Base-by-base conservation (phyloP, 495 filamentous ascomycete genomes). In the Xylaria nigripes region DNA sequence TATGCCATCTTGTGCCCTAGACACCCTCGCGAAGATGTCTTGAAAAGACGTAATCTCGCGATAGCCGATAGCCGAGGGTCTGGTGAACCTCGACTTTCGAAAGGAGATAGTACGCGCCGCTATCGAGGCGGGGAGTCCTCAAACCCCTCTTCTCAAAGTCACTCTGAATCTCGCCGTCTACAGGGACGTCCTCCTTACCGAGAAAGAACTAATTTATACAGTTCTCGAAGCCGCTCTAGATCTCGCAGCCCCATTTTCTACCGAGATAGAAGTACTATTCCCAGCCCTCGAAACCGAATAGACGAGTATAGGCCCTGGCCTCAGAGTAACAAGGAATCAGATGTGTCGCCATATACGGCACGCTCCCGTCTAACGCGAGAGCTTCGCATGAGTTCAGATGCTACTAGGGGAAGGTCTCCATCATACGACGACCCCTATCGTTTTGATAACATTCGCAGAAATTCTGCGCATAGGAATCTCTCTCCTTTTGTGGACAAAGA, bases 1-100 rank as follows among this genome's bases (percentile, higher is more conserved):
- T 70, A 50, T 50, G 52, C 52, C 18, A 64, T 54, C 5, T 40
- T 68, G 6, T 76, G 73, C 47, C 69, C 69, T 2, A 22, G 24
- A n/a, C 70, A 72, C 43, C 38, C 22, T 7, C 24, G 65, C 6
- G 42, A 55, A 21, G 19, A 23, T 16, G 72, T 68, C 7, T 62
- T 70, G 42, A 51, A 64, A 22, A 61, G 61, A 34, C 63, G 70
- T 29, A 50, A 59, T 23, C 32, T 27, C 16, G 45, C 51, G 13
- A 10, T 4, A 30, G 21, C 23, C 1, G 13, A 30, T 40, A n/a
- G 9, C 10, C 44, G 22, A 6, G 18, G 9, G 9, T 3, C 25
- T 9, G 25, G 25, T 9, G 25, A 42, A 16, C 18, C 15, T 25
- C 51, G 15, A 51, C 25, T 45, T 15, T 48, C 53, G 29, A 27